These are phyloP conservation scores for Volvox carteri DNA, from an alignment of 163 green algal genomes.

Conservation along the genomic window DNA sequence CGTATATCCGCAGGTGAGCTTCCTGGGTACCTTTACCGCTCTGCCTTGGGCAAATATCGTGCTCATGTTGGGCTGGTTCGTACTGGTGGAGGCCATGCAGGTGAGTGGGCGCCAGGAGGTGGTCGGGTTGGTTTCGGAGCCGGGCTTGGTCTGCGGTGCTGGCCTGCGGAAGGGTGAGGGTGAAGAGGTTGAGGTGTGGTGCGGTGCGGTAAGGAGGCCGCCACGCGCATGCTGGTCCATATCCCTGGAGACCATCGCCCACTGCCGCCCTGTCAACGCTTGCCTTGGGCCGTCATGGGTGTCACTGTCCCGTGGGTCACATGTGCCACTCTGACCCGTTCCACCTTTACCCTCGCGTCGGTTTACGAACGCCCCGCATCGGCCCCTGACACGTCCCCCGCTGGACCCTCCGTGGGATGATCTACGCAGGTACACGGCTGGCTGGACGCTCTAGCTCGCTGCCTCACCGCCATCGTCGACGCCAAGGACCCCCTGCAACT, in stretches of 20 bases:
- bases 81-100: slow-evolving; percentile 45
- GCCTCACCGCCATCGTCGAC: not conserved
- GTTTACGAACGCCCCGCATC: too few relatives aligned
- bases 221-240: too few relatives aligned
- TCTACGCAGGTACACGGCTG: slow-evolving; percentile 45
- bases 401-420: too few relatives aligned
- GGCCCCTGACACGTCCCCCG: not conserved
- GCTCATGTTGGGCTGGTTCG: slow-evolving; percentile 33
- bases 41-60: slow-evolving; percentile 29
- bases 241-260: too few relatives aligned
- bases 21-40: slow-evolving; percentile 18
- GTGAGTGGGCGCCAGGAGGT: not conserved
- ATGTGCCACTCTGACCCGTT: too few relatives aligned
- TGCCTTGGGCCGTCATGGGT: too few relatives aligned
- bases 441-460: slow-evolving; percentile 6
- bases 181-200: not conserved
- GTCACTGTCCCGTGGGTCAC: too few relatives aligned
- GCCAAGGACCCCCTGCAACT: not conserved
- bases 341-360: too few relatives aligned
- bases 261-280: too few relatives aligned
- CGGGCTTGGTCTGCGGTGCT: not conserved
- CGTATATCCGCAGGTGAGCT: not conserved
- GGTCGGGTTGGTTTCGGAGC: not conserved
- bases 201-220: too few relatives aligned
- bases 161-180: not conserved